phyloP scores from a whole-genome alignment of 768 basidiomycete genomes.

The Sutorius australiensis region DNA sequence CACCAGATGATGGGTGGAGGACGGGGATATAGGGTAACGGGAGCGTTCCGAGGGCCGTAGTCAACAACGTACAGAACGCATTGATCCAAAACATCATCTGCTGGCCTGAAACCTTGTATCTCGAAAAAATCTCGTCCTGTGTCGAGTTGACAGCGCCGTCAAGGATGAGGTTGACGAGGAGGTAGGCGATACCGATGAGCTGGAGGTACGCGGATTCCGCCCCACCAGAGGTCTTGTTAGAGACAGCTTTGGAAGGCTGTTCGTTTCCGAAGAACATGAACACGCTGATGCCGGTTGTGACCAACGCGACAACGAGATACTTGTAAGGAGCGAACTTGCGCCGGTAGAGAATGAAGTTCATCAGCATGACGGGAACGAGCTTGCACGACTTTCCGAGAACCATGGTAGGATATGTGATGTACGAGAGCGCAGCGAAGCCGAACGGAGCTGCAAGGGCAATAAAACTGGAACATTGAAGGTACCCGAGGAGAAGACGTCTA shows the following conservation, averaged over 20 bases:
- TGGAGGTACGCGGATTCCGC: slow-evolving; percentile 46
- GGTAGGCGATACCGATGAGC: slow-evolving; percentile 68
- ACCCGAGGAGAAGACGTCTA: slow-evolving; percentile 58
- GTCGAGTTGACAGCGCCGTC: slow-evolving; percentile 95
- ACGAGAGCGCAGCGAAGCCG: slow-evolving; percentile 90
- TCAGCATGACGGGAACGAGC: slow-evolving; percentile 96
- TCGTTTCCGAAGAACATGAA: slow-evolving; percentile 89
- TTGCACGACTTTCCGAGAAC: slow-evolving; percentile 99
- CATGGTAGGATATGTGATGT: slow-evolving; percentile 98
- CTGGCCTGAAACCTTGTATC: slow-evolving; percentile 74
- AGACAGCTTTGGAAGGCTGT: slow-evolving; percentile 34
- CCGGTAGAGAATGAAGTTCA: slow-evolving; percentile 95
- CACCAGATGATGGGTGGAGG: slow-evolving; percentile 62
- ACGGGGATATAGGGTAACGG: slow-evolving; percentile 82
- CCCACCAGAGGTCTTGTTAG: slow-evolving; percentile 30
- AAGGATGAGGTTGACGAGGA: slow-evolving; percentile 81
- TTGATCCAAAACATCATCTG: slow-evolving; percentile 99
- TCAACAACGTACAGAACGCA: slow-evolving; percentile 73
- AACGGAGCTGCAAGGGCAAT: slow-evolving; percentile 93
- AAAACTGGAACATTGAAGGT: slow-evolving; percentile 81
- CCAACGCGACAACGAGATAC: slow-evolving; percentile 91
- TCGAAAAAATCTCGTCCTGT: slow-evolving; percentile 92
- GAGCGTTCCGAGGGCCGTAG: slow-evolving; percentile 63
- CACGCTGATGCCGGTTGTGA: slow-evolving; percentile 85
- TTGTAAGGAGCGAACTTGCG: slow-evolving; percentile 91